Evolutionary conservation across 1,284 basidiomycete species (phyloP).

Genomic region (Microbotryum lychnidis-dioicae): DNA sequence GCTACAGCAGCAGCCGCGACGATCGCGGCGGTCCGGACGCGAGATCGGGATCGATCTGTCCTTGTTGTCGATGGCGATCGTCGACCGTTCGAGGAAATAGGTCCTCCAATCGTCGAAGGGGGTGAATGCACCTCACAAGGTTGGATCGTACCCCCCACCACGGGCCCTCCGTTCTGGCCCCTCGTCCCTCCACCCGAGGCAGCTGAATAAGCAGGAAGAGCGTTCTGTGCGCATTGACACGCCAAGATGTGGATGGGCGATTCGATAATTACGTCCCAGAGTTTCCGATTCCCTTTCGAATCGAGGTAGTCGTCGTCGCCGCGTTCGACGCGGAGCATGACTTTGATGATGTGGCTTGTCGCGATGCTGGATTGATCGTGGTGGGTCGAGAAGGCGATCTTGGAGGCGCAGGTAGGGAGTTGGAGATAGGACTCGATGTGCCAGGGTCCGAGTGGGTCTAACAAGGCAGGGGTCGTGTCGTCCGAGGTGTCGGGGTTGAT

Average conservation of each 20-base stretch:
- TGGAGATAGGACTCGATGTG: constrained; percentile 44
- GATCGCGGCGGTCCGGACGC: neutral
- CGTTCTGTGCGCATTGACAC: constrained; percentile 47
- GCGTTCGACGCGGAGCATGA: constrained; percentile 74
- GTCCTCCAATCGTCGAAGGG: no score
- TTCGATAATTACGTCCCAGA: constrained; percentile 79
- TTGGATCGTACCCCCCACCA: no score
- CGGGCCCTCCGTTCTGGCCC: no score
- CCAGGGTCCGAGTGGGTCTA: constrained; percentile 52
- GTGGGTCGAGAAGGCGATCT: constrained; percentile 71
- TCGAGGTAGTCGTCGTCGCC: constrained; percentile 62
- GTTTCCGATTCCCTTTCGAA: constrained; percentile 59
- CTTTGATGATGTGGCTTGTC: constrained; percentile 70
- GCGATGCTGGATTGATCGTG: constrained; percentile 72
- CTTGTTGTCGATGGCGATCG: constrained; percentile 2
- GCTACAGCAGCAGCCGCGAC: neutral
- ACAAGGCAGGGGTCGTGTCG: constrained; percentile 43
- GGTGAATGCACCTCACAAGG: no score
- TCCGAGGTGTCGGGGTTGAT: constrained; percentile 32
- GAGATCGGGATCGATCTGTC: constrained; percentile 4
- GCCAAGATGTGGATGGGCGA: constrained; percentile 70
- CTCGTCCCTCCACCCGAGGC: neutral
- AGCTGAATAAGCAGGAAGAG: constrained; percentile 21
- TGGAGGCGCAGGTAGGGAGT: constrained; percentile 45
- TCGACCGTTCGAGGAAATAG: no score